A percentile compares a stretch with the other conserved stretches of the same genome.
Conservation (phyloP, 257 asterid species). For the Fraxinus americana region DNA sequence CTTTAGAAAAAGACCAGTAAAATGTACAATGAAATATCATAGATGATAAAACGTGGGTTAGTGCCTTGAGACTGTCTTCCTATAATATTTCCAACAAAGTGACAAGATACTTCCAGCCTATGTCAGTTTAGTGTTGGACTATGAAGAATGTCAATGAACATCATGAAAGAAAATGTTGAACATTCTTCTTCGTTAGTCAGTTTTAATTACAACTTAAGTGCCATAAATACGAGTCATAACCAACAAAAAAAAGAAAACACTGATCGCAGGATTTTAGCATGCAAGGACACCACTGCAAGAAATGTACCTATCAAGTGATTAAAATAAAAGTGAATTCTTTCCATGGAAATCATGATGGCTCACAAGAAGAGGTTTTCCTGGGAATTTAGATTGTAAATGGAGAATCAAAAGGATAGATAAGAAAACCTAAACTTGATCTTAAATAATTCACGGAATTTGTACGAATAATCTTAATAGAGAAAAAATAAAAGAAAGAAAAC, state of each 20-base stretch:
- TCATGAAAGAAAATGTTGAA: slow-evolving; percentile 4
- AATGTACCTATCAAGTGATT: neutral
- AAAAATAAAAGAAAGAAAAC: slow-evolving; percentile 7
- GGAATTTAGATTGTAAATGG: neutral
- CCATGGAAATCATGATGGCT: neutral
- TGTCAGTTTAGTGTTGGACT: neutral
- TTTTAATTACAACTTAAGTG: neutral
- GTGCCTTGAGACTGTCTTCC: neutral
- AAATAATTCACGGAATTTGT: neutral
- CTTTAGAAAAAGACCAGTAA: neutral
- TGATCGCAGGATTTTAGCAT: neutral
- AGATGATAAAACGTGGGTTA: neutral
- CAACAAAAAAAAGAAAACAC: neutral
- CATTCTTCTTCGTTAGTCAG: neutral
- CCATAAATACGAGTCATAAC: neutral
- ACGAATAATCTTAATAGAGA: neutral
- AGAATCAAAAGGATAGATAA: slow-evolving; percentile 7
- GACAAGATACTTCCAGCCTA: slow-evolving; percentile 22
- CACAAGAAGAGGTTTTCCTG: slow-evolving; percentile 10
- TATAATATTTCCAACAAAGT: neutral
- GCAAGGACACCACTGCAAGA: neutral
- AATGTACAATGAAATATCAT: slow-evolving; percentile 1
- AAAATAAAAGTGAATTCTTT: neutral
- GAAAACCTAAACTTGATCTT: neutral
- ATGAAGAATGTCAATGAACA: slow-evolving; percentile 6